Base-by-base conservation (phyloP, 257 asterid species). In the Eucommia ulmoides region DNA sequence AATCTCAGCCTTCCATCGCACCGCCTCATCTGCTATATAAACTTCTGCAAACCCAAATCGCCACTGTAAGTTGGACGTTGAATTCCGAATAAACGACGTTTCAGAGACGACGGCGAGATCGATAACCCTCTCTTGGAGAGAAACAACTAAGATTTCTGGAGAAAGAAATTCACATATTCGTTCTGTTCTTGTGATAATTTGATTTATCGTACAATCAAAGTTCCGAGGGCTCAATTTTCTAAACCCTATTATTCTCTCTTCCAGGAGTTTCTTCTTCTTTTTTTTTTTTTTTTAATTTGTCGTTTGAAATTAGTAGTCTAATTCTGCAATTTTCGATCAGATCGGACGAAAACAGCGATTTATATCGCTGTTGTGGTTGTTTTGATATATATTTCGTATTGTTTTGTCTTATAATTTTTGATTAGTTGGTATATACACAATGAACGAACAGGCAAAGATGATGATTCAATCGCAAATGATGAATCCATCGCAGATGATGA, bases 361-460 rank as follows among this genome's bases (percentile, higher is more conserved):
- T n/a, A 6, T n/a, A 2, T 0, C 7, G 15, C 1, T 42, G 2
- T 42, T 1, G 20, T 42, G 44, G 3, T 35, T 10, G n/a, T 35
- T 35, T 35, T 35, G 3, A 2, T 26, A 1, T 35, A 10, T 0
- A 2, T 35, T 10, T 0, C n/a, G 44, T 9, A 10, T 35, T 4
- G 0, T 35, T 6, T 35, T 6, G 9, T 3, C 16, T 35, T 15
- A 11, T 35, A 10, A 18, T 14, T 8, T 29, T 35, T 35, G 15
- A 4, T 10, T 35, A 35, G 11, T 10, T 5, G 44, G n/a, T n/a
- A n/a, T n/a, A 5, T 29, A 42, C 41, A 60, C 47, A 42, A 81
- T 81, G 93, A 84, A 81, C 61, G 93, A 84, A 45, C 80, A 72
- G 64, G 23, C 63, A 24, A 29, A 61, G 67, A 79, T 84, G 91